Percentiles rank a stretch among this genome's conserved stretches.
Evolutionary conservation across 2,329 filamentous ascomycete genomes (phyloP).

Genomic region (Graphilbum fragrans): DNA sequence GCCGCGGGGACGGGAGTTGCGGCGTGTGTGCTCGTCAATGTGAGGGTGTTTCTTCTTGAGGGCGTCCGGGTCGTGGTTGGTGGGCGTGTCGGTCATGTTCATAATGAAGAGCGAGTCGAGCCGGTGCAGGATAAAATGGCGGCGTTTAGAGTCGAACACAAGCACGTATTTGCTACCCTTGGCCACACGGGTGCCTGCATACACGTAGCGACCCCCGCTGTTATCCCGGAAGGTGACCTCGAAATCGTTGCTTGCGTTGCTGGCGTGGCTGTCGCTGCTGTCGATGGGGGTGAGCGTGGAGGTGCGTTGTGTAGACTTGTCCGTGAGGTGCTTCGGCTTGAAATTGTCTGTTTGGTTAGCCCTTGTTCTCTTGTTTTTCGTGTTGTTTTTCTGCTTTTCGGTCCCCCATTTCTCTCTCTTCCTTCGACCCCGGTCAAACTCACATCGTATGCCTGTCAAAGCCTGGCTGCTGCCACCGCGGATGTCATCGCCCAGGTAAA

Average conservation of each 20-base stretch:
- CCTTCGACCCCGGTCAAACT: slow-evolving; percentile 14
- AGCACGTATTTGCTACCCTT: slow-evolving; percentile 51
- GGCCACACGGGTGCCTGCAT: slow-evolving; percentile 45
- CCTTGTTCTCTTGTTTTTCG: too few relatives aligned
- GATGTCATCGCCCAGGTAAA: slow-evolving; percentile 50
- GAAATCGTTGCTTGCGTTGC: slow-evolving; percentile 37
- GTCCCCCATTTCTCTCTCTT: too few relatives aligned
- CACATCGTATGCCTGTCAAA: slow-evolving; percentile 50
- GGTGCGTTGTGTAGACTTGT: slow-evolving; percentile 29
- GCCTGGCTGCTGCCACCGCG: slow-evolving; percentile 38
- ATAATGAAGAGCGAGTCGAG: slow-evolving; percentile 76
- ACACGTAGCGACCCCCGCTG: slow-evolving; percentile 41
- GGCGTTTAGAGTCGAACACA: slow-evolving; percentile 61
- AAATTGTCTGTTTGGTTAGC: slow-evolving; percentile 49
- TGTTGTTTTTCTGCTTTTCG: too few relatives aligned
- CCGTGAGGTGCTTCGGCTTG: slow-evolving; percentile 39
- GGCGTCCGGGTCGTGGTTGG: slow-evolving; percentile 48
- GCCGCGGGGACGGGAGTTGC: slow-evolving; percentile 1
- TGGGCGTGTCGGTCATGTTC: slow-evolving; percentile 64
- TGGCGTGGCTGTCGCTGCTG: slow-evolving; percentile 32
- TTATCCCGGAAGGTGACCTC: slow-evolving; percentile 43
- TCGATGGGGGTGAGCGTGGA: slow-evolving; percentile 1
- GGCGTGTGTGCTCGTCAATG: slow-evolving; percentile 27
- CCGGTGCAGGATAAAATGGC: slow-evolving; percentile 72
- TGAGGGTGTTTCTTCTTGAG: slow-evolving; percentile 58